A percentile compares a stretch with the other conserved stretches of the same genome.
These are phyloP conservation scores for Garcia nutans DNA, from an alignment of 345 rosid genomes.

Conservation along the genomic window DNA sequence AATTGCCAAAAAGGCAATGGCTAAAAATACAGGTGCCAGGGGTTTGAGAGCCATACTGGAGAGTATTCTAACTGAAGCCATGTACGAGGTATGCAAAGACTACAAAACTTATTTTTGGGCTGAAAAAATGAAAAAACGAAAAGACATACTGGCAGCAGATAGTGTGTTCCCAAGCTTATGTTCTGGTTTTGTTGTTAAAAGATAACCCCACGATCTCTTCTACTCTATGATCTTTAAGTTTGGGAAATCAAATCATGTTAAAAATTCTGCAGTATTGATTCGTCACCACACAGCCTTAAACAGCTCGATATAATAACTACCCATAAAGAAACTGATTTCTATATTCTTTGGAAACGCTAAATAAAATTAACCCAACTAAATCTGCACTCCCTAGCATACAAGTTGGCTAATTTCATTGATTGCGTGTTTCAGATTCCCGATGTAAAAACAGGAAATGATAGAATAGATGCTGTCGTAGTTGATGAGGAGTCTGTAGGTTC, in stretches of 20 bases:
- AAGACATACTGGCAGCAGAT: not conserved
- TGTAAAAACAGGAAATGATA: conserved; percentile 52
- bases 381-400: too few relatives aligned
- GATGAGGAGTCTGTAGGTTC: conserved; percentile 77
- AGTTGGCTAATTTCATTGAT: not conserved
- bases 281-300: too few relatives aligned
- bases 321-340: too few relatives aligned
- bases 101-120: not conserved
- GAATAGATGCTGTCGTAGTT: conserved; percentile 78
- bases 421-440: conserved; percentile 78
- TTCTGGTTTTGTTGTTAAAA: too few relatives aligned
- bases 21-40: conserved; percentile 92
- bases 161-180: not conserved
- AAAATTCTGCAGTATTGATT: too few relatives aligned
- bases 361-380: too few relatives aligned
- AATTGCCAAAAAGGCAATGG: conserved; percentile 81
- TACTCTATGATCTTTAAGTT: too few relatives aligned
- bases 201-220: too few relatives aligned
- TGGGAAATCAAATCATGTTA: too few relatives aligned
- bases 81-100: conserved; percentile 75
- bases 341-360: too few relatives aligned
- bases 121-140: too few relatives aligned
- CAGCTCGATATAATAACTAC: too few relatives aligned
- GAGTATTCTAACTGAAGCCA: conserved; percentile 84
- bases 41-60: conserved; percentile 88